Evolutionary conservation across 164 flowering plant genomes (phyloP).

Genomic region (Annona cherimola): DNA sequence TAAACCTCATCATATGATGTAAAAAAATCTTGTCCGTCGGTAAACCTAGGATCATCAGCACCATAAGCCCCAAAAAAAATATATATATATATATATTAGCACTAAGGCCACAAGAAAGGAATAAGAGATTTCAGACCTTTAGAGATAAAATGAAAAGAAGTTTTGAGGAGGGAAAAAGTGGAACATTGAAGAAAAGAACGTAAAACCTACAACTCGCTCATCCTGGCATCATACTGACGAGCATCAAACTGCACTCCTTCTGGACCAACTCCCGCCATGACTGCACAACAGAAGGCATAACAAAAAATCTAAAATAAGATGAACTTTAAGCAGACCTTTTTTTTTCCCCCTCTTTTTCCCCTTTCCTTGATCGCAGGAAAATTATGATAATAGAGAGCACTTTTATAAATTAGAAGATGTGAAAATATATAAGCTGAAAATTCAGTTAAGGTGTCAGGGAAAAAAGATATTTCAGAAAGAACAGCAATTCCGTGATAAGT

Average conservation of each 20-base stretch:
- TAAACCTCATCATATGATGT: constrained; percentile 66
- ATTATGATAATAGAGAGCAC: too few relatives aligned
- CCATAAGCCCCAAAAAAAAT: not conserved
- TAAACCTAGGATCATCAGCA: constrained; percentile 27
- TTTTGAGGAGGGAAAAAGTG: not conserved
- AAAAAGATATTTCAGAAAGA: too few relatives aligned
- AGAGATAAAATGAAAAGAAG: not conserved
- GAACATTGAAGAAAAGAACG: not conserved
- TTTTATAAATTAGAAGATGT: too few relatives aligned
- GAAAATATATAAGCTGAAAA: too few relatives aligned
- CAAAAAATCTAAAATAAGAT: not conserved
- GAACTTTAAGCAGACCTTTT: too few relatives aligned
- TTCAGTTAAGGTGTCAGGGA: too few relatives aligned
- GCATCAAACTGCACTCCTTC: constrained; percentile 60
- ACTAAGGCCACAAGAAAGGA: not conserved
- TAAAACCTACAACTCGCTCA: constrained; percentile 43
- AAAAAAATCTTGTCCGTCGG: constrained; percentile 61
- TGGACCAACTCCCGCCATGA: constrained; percentile 16
- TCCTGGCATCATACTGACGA: constrained; percentile 45
- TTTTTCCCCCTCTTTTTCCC: too few relatives aligned
- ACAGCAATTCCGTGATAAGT: too few relatives aligned
- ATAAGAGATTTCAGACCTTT: not conserved
- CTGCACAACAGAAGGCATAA: not conserved
- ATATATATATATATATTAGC: not conserved
- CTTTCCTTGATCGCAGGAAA: too few relatives aligned